Evolutionary conservation across 1,139 yeast genomes (phyloP).

Genomic region (Taphrina pruni): DNA sequence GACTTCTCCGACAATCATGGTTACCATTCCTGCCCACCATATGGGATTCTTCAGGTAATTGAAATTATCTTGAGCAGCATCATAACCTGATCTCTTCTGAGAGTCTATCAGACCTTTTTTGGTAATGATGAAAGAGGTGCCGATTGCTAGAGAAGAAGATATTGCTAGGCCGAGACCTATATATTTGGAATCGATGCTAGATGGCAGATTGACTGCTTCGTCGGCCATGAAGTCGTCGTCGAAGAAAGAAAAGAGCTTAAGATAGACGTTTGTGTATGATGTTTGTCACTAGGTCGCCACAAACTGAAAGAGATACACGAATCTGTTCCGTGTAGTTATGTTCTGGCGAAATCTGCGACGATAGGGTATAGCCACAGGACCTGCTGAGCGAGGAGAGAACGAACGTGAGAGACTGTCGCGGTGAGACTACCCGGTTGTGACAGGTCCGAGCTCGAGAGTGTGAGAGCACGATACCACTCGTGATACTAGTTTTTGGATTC

Average conservation of each 20-base stretch:
- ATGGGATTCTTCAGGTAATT: constrained; percentile 82
- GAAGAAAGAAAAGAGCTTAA: no score
- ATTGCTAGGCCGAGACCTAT: constrained; percentile 89
- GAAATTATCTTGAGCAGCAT: constrained; percentile 62
- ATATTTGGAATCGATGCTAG: constrained; percentile 70
- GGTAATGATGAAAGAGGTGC: constrained; percentile 69
- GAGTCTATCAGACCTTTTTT: constrained; percentile 84
- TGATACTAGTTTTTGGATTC: no score
- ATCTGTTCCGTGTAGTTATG: no score
- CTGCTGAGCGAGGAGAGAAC: not conserved
- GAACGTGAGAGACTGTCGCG: not conserved
- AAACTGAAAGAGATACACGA: no score
- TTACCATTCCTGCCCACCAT: constrained; percentile 90
- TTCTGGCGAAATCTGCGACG: not conserved
- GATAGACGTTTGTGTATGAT: not conserved
- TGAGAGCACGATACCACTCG: not conserved
- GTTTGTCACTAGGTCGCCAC: not conserved
- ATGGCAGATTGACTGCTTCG: constrained; percentile 24
- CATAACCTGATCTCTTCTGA: constrained; percentile 64
- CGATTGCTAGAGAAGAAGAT: constrained; percentile 86
- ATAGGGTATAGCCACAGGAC: not conserved
- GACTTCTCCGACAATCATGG: constrained; percentile 87
- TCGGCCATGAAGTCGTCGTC: constrained; percentile 16
- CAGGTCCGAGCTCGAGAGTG: not conserved
- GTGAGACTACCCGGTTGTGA: not conserved